Percentiles rank a stretch among this genome's conserved stretches.
These are phyloP conservation scores for Auricularia cornea DNA, from an alignment of 768 basidiomycete species.

Conservation along the genomic window DNA sequence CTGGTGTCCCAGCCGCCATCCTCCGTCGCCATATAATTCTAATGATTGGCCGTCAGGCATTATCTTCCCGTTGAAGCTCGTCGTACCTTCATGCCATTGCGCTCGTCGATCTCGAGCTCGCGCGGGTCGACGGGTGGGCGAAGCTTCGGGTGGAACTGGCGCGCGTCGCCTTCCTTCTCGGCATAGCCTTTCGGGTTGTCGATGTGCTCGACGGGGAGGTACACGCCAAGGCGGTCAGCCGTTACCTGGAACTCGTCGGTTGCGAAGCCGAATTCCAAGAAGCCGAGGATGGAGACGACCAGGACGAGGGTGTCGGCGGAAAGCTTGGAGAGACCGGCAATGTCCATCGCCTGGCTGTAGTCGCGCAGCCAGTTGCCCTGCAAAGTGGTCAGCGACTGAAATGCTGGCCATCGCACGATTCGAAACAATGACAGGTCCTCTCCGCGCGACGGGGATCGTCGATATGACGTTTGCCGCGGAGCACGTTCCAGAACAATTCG, in stretches of 20 bases:
- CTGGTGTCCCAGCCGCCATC: constrained; percentile 66
- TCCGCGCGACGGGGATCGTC: background rate
- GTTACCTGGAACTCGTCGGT: constrained; percentile 68
- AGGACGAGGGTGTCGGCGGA: constrained; percentile 55
- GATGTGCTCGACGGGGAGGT: constrained; percentile 70
- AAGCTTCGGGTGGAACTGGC: constrained; percentile 60
- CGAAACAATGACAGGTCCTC: too few species aligned
- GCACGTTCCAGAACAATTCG: background rate
- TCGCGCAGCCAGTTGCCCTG: constrained; percentile 66
- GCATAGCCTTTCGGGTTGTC: constrained; percentile 73
- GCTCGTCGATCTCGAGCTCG: constrained; percentile 69
- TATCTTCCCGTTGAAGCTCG: background rate
- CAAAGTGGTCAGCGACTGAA: too few species aligned
- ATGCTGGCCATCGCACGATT: too few species aligned
- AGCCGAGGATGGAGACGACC: constrained; percentile 49
- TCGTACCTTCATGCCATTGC: constrained; percentile 81
- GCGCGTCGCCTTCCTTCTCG: constrained; percentile 61
- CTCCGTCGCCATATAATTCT: constrained; percentile 77
- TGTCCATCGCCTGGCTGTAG: constrained; percentile 68
- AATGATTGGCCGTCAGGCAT: too few species aligned
- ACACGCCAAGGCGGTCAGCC: constrained; percentile 64
- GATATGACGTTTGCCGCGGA: background rate
- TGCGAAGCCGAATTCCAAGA: constrained; percentile 56
- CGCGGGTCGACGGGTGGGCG: constrained; percentile 63
- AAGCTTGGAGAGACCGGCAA: constrained; percentile 58